These are phyloP conservation scores for Sporothrix inflata DNA, from an alignment of 2,329 filamentous ascomycete genomes.

Conservation along the genomic window DNA sequence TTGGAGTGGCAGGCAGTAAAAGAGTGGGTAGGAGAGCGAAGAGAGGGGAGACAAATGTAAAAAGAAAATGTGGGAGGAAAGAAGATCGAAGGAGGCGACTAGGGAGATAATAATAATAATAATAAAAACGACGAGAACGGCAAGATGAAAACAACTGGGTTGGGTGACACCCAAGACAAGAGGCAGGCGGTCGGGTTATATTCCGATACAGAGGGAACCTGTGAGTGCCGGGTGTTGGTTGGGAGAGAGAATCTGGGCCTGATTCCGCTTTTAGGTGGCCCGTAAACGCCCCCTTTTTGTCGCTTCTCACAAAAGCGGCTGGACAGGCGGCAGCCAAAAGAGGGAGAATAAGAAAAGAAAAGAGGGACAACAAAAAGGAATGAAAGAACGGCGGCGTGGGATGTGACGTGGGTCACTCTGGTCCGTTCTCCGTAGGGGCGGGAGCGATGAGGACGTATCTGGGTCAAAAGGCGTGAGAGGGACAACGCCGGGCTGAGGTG, in stretches of 20 bases:
- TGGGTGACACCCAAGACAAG: conserved; percentile 19
- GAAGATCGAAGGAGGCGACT: neutral
- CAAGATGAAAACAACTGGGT: neutral
- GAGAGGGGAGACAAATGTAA: neutral
- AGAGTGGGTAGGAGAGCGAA: neutral
- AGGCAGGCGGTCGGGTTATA: conserved; percentile 7
- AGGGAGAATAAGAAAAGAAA: neutral
- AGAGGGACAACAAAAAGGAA: neutral
- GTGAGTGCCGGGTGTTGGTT: neutral
- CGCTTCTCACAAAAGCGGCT: conserved; percentile 17
- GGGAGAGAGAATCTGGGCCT: conserved; percentile 1
- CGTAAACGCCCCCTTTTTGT: neutral
- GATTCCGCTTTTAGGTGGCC: conserved; percentile 9
- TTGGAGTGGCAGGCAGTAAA: neutral
- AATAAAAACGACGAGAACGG: neutral
- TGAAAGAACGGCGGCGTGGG: neutral
- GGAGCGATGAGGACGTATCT: conserved; percentile 18
- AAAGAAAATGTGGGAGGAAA: neutral
- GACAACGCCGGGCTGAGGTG: neutral
- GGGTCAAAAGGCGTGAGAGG: conserved; percentile 21
- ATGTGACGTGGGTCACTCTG: conserved; percentile 20
- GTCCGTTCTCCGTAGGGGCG: conserved; percentile 11
- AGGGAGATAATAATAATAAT: conserved; percentile 11
- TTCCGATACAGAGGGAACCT: conserved; percentile 5
- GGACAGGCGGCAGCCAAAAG: conserved; percentile 13